Base-by-base conservation (phyloP, 306 rosid genomes). In the Pterocarpus santalinus region DNA sequence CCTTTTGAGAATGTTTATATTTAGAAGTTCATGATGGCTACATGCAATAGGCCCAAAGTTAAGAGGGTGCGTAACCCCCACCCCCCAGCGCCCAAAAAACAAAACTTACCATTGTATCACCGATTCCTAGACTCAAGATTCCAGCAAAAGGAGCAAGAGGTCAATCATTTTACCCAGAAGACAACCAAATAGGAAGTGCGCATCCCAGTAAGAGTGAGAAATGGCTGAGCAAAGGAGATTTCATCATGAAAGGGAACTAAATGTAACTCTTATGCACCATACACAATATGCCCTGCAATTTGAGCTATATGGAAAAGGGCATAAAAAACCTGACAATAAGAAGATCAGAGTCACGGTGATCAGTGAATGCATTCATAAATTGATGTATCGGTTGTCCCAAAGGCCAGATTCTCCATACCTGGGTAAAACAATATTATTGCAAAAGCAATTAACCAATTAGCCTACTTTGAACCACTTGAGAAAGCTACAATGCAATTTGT, bases 331-430 rank as follows among this genome's bases (percentile, higher is more conserved):
- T 94, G 74, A 94, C 97, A 86, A 94, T 91, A 12, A 94, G 97
- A 86, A 90, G 73, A 82, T 94, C 97, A 82, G 98, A 94, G 79
- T 94, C 98, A 68, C 98, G 97, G 76, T 94, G 97, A 72, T 94
- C 82, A 1, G 98, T 95, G 89, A 95, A 95, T 65, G 99, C 97
- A 86, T 86, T 95, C 99, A 95, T 95, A 89, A 95, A 95, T 64
- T 93, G 90, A 87, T 89, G 90, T 53, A 95, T 75, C 36, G 69
- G 88, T 73, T 89, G 90, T 56, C 99, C 99, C 76, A 91, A 82
- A 17, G 98, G 99, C 98, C 94, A 95, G 75, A 95, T 93, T 90
- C 90, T 90, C 98, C 99, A 95, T 65, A 93, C 89, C 97, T 95
- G 75, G 46, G 77, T 77, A 81, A 39, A 82, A 81, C 44, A 82